Evolutionary conservation across 2,329 filamentous ascomycete species (phyloP).

Genomic region (Aspergillus ochraceoroseus): DNA sequence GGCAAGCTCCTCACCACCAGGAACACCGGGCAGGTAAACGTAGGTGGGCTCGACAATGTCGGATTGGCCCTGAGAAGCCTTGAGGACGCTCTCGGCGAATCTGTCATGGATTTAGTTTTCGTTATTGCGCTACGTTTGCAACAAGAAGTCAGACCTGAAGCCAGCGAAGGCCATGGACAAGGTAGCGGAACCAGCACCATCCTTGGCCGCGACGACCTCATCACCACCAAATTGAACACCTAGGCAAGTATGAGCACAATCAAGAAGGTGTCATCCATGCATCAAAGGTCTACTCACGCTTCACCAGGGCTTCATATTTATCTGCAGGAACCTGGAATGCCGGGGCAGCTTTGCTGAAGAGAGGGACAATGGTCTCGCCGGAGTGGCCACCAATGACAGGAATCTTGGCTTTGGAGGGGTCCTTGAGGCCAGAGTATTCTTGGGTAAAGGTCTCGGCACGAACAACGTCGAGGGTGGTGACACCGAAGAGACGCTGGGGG

Average conservation of each 20-base stretch:
- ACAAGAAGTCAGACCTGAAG: constrained; percentile 61
- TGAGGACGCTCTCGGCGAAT: constrained; percentile 91
- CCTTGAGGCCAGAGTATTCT: constrained; percentile 72
- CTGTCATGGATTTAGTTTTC: constrained; percentile 43
- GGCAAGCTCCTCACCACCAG: constrained; percentile 77
- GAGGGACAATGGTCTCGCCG: constrained; percentile 93
- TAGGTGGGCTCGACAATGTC: constrained; percentile 92
- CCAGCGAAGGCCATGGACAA: constrained; percentile 95
- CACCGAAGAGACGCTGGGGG: constrained; percentile 92
- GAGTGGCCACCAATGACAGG: constrained; percentile 97
- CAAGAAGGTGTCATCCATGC: not conserved
- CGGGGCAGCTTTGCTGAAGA: constrained; percentile 88
- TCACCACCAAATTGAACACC: constrained; percentile 95
- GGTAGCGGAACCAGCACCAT: constrained; percentile 82
- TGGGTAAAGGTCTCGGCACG: constrained; percentile 96
- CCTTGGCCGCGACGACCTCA: constrained; percentile 92
- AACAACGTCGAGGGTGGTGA: constrained; percentile 97
- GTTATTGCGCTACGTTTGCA: constrained; percentile 13
- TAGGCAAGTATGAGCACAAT: constrained; percentile 25
- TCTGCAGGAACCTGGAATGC: constrained; percentile 75
- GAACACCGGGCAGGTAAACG: constrained; percentile 86
- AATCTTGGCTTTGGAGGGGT: constrained; percentile 76
- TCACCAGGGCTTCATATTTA: constrained; percentile 83
- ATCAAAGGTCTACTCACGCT: constrained; percentile 54
- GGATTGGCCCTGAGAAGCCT: constrained; percentile 81